Evolutionary conservation across 208 protist species (phyloP).

Genomic region (Trypanosoma congolense): DNA sequence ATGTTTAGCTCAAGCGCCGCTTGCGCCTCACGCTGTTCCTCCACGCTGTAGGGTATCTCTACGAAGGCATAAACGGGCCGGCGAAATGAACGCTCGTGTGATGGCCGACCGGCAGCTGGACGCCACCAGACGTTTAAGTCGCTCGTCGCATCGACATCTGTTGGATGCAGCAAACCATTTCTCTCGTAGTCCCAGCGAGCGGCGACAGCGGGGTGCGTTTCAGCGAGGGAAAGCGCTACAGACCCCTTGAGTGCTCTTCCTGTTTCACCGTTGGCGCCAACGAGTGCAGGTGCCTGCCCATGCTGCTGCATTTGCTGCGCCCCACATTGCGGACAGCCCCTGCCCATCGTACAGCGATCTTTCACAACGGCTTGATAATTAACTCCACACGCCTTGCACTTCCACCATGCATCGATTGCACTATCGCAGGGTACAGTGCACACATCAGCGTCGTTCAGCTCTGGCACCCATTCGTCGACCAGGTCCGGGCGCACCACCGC

Average conservation of each 20-base stretch:
- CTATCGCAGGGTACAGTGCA: slow-evolving; percentile 34
- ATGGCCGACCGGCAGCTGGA: slow-evolving; percentile 7
- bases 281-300: neutral
- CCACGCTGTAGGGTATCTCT: slow-evolving; percentile 25
- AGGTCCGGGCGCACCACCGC: slow-evolving; percentile 71
- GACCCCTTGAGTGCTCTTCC: neutral
- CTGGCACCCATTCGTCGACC: slow-evolving; percentile 74
- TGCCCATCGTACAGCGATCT: slow-evolving; percentile 29
- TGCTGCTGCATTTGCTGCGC: too few species aligned
- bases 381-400: slow-evolving; percentile 37
- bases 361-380: slow-evolving; percentile 54
- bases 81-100: slow-evolving; percentile 26
- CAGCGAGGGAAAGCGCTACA: slow-evolving; percentile 19
- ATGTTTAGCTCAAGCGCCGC: slow-evolving; percentile 37
- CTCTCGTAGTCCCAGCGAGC: slow-evolving; percentile 42
- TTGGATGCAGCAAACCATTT: slow-evolving; percentile 49
- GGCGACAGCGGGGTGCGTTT: slow-evolving; percentile 40
- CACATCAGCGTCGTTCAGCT: slow-evolving; percentile 71
- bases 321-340: slow-evolving; percentile 52
- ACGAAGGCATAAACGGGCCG: slow-evolving; percentile 65
- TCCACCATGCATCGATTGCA: slow-evolving; percentile 28
- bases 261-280: neutral
- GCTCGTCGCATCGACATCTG: slow-evolving; percentile 41
- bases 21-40: slow-evolving; percentile 38
- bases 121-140: slow-evolving; percentile 62